Base-by-base conservation (phyloP, 352 stramenopile genomes). In the Pythium sp. region DNA sequence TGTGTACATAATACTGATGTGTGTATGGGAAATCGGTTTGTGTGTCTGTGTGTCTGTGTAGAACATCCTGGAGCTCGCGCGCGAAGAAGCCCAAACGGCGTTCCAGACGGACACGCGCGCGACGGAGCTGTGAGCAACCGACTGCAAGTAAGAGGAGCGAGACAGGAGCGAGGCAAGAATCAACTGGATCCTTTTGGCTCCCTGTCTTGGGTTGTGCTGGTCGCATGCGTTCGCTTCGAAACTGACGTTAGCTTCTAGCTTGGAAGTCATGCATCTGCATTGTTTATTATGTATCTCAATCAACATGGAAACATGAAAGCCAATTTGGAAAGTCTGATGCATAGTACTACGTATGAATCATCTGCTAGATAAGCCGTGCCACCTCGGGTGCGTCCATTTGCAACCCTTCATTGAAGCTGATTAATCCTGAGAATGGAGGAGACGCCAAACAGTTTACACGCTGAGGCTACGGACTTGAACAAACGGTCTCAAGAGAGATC, bases 21-120 rank as follows among this genome's bases (percentile, higher is more conserved):
- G 2, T 43, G 36, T 43, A 2, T 20, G 5, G 20, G 3, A 60
- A 41, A 8, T 58, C 66, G 38, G 18, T 71, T 4, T 69, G 5
- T 58, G 24, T 51, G 41, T 66, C 26, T 59, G 32, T 36, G 30
- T 62, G 63, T 59, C 26, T 36, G 30, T 62, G 63, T 57, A 86
- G 78, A 83, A 78, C 67, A 61, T 86, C 46, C 59, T 83, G 65
- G 70, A 86, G 22, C 65, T 79, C 1, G 78, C 78, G 9, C 78
- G 78, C 30, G 71, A 72, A 62, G 75, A 85, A 68, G 73, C 73
- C 43, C 65, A 70, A 28, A 63, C 59, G 11, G 76, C 76, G 0
- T 86, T 81, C 54, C 32, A 59, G 28, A 59, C 55, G 24, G 67
- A 68, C 56, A 58, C 61, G 72, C 67, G 62, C 62, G 61, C 62